Evolutionary conservation across 2,329 filamentous ascomycete species (phyloP), one percentile per base, ranked within the genome.

Genomic region (Rugonectria rugulosa): DNA sequence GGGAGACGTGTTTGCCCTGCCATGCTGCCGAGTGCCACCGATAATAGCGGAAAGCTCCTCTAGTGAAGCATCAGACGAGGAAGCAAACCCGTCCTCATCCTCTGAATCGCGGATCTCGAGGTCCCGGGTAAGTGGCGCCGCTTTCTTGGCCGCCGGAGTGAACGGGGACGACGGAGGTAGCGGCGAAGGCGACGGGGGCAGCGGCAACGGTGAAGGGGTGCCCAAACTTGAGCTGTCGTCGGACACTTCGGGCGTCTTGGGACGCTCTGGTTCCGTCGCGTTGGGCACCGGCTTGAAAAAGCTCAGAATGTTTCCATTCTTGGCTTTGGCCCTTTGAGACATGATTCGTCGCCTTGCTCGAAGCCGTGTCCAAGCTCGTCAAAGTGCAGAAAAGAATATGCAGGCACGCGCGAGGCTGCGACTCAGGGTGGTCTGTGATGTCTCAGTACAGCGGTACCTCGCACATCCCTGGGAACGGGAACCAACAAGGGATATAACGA

Each of bases 51-150:
- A 69, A 2, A 88, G 70, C 37, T 82, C 78, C 5, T 82, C 79
- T 12, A 88, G 77, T 0, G 88, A 88, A 43, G 81, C 81, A 21
- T 85, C 83, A 15, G 86, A 86, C 15, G 66, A 70, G 31, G 60
- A 63, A 31, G 79, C 83, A 62, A 87, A 80, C 23, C 81, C 81
- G 15, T 82, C 82, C n/a, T 90, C 88, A 9, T 89, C 88, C 66
- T 93, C 90, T 0, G 90, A 92, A 49, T 84, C 87, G 40, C 80
- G 81, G 34, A 93, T 89, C 51, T 88, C 75, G 11, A 84, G 73
- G 64, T 85, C 77, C 70, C 84, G 77, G 55, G 79, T 75, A 43
- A 74, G 61, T 8, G 53, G 44, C 55, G 62, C 32, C 19, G 49
- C 42, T 9, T 55, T 44, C 48, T 63, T 64, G 32, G 47, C 47